phyloP scores from a whole-genome alignment of 345 rosid species.

The Limnanthes douglasii region DNA sequence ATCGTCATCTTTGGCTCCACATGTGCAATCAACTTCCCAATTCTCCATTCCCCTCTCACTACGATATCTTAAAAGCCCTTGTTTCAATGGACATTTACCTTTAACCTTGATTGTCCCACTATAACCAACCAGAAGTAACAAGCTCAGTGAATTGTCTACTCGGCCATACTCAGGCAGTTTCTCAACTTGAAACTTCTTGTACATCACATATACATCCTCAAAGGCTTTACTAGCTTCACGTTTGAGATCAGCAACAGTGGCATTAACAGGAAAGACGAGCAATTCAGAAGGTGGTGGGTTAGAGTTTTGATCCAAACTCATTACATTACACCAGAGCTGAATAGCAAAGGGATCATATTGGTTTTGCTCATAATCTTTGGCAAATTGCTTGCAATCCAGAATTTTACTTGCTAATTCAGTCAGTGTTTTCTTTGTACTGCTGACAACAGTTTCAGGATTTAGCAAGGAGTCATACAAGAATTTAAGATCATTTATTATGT shows the following conservation, averaged over 20 bases:
- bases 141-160: constrained; percentile 28
- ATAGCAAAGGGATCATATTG: constrained; percentile 14
- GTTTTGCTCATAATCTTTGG: constrained; percentile 27
- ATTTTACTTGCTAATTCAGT: constrained; percentile 35
- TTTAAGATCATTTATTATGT: constrained; percentile 31
- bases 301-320: constrained; percentile 30
- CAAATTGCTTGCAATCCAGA: constrained; percentile 65
- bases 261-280: constrained; percentile 30
- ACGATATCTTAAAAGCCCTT: constrained; percentile 30
- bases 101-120: constrained; percentile 22
- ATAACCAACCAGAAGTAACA: constrained; percentile 31
- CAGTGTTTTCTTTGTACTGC: constrained; percentile 19
- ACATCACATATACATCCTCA: constrained; percentile 58
- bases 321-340: constrained; percentile 29
- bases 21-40: constrained; percentile 54
- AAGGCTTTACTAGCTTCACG: constrained; percentile 32
- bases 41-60: constrained; percentile 56
- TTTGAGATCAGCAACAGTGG: constrained; percentile 46
- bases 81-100: constrained; percentile 34
- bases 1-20: constrained; percentile 65
- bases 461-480: constrained; percentile 37
- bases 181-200: constrained; percentile 35
- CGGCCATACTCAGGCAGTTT: constrained; percentile 32
- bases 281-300: constrained; percentile 46
- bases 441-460: constrained; percentile 24